Percentiles rank a stretch among this genome's conserved stretches.
These are phyloP conservation scores for Cucurbita maxima DNA, from an alignment of 306 rosid genomes.

Conservation along the genomic window DNA sequence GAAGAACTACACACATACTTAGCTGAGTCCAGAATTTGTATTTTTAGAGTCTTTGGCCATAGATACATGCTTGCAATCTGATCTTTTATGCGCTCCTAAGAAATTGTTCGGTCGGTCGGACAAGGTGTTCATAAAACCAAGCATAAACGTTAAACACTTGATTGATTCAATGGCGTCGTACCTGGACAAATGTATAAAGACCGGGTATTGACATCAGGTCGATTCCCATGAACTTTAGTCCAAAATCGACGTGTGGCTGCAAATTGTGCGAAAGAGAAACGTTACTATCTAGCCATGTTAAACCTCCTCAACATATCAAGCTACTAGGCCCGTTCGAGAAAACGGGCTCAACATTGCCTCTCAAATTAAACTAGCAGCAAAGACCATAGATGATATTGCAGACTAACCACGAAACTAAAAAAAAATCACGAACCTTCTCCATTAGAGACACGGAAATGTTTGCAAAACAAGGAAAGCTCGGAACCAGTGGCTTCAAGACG, in stretches of 20 bases:
- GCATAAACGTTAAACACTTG: not conserved
- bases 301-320: too few relatives aligned
- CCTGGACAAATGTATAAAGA: slow-evolving; percentile 75
- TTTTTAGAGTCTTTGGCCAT: slow-evolving; percentile 69
- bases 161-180: slow-evolving; percentile 7
- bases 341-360: not conserved
- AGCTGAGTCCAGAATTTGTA: slow-evolving; percentile 60
- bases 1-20: slow-evolving; percentile 35
- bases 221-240: slow-evolving; percentile 56
- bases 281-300: too few relatives aligned
- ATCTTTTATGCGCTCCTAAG: slow-evolving; percentile 56
- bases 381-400: not conserved
- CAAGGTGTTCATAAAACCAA: not conserved
- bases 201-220: slow-evolving; percentile 93
- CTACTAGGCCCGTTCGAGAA: not conserved
- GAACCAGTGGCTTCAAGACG: slow-evolving; percentile 71
- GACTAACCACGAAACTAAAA: not conserved
- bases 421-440: slow-evolving; percentile 58
- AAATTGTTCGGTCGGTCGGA: not conserved
- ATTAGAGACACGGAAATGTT: slow-evolving; percentile 61
- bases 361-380: not conserved
- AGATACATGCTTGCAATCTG: slow-evolving; percentile 66
- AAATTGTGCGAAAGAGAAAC: not conserved
- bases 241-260: slow-evolving; percentile 91
- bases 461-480: slow-evolving; percentile 81